Evolutionary conservation across 306 rosid species (phyloP).

Genomic region (Casuarina cunninghamiana): DNA sequence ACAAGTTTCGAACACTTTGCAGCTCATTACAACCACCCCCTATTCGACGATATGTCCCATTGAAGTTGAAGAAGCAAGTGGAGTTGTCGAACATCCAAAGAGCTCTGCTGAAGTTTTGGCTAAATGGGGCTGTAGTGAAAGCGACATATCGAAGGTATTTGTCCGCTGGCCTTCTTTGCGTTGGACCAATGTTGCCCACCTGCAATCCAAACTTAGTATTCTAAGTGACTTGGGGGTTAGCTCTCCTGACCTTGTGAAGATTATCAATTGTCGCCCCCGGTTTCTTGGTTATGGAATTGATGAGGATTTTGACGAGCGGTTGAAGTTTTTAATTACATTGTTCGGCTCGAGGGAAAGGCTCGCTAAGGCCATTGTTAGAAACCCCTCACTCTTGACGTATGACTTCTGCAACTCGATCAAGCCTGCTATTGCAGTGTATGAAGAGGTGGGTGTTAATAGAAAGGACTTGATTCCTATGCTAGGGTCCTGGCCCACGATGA

Average conservation of each 20-base stretch:
- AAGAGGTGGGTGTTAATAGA: slow-evolving; percentile 6
- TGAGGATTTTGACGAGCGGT: slow-evolving; percentile 48
- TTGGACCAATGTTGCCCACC: slow-evolving; percentile 33
- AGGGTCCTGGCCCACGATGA: slow-evolving; percentile 14
- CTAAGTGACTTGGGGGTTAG: slow-evolving; percentile 48
- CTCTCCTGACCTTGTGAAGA: no score
- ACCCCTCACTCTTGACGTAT: slow-evolving; percentile 66
- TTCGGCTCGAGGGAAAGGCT: slow-evolving; percentile 66
- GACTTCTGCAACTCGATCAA: slow-evolving; percentile 38
- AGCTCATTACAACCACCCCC: slow-evolving; percentile 35
- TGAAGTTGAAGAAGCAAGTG: slow-evolving; percentile 21
- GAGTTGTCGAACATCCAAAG: not conserved
- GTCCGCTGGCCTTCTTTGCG: slow-evolving; percentile 46
- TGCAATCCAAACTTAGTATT: slow-evolving; percentile 50
- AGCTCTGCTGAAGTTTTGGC: slow-evolving; percentile 46
- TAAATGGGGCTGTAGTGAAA: slow-evolving; percentile 71
- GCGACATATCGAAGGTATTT: slow-evolving; percentile 45
- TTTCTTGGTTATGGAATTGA: slow-evolving; percentile 44
- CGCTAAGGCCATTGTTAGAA: slow-evolving; percentile 64
- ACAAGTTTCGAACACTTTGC: not conserved
- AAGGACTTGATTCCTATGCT: slow-evolving; percentile 64
- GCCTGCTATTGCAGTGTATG: slow-evolving; percentile 45
- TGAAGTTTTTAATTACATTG: slow-evolving; percentile 45
- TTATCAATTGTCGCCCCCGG: slow-evolving; percentile 46
- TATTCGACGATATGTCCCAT: slow-evolving; percentile 55